Conservation (phyloP, 2,329 filamentous ascomycete genomes). For the Aspergillus unguis region DNA sequence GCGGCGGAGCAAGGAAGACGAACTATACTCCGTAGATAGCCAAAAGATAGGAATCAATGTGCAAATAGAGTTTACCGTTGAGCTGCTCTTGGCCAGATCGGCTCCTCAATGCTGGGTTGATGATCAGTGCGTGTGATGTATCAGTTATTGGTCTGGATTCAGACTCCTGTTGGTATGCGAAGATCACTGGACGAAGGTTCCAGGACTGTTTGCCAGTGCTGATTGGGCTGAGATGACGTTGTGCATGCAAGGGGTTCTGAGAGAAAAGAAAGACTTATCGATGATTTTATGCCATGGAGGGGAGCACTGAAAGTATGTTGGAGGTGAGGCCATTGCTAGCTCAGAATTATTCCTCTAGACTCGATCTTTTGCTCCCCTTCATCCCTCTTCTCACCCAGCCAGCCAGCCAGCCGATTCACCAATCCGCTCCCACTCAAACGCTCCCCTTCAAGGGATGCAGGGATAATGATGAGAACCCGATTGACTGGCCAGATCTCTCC, state of each 20-base stretch:
- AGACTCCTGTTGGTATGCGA: constrained; percentile 2
- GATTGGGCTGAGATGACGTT: constrained; percentile 12
- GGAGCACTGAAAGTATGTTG: too few relatives aligned
- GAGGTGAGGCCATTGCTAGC: too few relatives aligned
- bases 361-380: neutral
- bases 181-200: constrained; percentile 2
- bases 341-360: too few relatives aligned
- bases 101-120: neutral
- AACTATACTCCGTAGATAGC: too few relatives aligned
- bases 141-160: neutral
- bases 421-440: neutral
- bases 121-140: constrained; percentile 8
- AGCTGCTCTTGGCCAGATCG: neutral
- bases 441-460: constrained; percentile 1
- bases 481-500: constrained; percentile 11
- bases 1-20: too few relatives aligned
- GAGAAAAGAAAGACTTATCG: too few relatives aligned
- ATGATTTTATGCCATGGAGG: too few relatives aligned
- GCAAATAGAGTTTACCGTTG: neutral
- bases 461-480: constrained; percentile 1
- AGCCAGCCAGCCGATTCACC: too few relatives aligned
- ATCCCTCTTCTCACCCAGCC: neutral
- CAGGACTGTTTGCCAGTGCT: neutral
- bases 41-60: too few relatives aligned
- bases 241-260: constrained; percentile 14